A percentile compares a stretch with the other conserved stretches of the same genome.
These are phyloP conservation scores for Mycena epipterygia DNA, from an alignment of 768 basidiomycete species.

Conservation along the genomic window DNA sequence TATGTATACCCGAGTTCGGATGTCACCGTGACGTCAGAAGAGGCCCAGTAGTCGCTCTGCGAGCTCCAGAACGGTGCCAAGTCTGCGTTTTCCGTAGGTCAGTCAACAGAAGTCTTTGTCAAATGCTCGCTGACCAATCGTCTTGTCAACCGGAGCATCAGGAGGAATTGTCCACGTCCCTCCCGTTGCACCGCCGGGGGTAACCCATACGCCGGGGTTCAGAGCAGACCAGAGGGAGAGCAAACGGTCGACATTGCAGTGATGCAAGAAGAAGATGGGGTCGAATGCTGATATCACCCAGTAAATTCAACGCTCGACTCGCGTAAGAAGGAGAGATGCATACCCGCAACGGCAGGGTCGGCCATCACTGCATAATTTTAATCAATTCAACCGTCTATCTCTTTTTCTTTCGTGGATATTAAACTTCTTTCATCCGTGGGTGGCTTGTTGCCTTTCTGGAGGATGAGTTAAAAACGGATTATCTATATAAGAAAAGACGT, in stretches of 20 bases:
- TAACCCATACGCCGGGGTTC: constrained; percentile 57
- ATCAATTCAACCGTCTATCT: too few species aligned
- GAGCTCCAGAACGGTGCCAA: constrained; percentile 67
- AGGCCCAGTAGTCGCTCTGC: constrained; percentile 56
- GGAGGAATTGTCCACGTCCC: constrained; percentile 51
- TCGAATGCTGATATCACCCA: constrained; percentile 56
- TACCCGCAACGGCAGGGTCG: constrained; percentile 56
- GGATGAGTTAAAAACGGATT: too few species aligned
- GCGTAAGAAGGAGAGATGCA: constrained; percentile 3
- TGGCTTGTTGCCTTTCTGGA: too few species aligned
- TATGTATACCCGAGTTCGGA: constrained; percentile 60
- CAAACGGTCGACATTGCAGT: constrained; percentile 65
- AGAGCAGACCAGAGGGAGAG: constrained; percentile 65
- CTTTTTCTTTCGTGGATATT: too few species aligned
- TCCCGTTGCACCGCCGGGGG: constrained; percentile 41
- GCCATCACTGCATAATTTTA: too few species aligned
- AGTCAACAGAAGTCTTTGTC: not conserved
- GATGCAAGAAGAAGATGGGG: constrained; percentile 69
- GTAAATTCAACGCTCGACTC: not conserved
- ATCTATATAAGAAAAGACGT: too few species aligned
- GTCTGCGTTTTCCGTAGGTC: constrained; percentile 40
- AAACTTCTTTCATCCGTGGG: too few species aligned
- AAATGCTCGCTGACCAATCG: constrained; percentile 41
- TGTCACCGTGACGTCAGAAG: constrained; percentile 47
- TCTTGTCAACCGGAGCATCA: constrained; percentile 41